Percentiles rank a stretch among this genome's conserved stretches.
phyloP scores from a whole-genome alignment of 306 rosid species.

The Prunus mume region DNA sequence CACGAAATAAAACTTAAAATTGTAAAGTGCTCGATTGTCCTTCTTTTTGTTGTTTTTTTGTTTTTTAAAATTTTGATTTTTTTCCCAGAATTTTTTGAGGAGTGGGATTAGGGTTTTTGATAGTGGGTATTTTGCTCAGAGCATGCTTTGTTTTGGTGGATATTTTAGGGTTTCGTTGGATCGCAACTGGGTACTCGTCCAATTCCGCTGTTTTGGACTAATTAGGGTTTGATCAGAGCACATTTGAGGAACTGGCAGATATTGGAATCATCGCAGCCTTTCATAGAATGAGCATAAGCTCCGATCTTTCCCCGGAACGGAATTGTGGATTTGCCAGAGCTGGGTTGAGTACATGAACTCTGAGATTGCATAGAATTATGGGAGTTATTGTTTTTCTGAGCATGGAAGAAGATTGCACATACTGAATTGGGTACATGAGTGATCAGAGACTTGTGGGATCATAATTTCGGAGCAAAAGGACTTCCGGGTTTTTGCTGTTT shows the following conservation, averaged over 20 bases:
- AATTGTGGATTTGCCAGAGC: conserved; percentile 34
- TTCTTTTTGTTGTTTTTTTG: background rate
- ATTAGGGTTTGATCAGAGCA: conserved; percentile 43
- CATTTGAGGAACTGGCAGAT: conserved; percentile 24
- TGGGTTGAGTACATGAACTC: conserved; percentile 44
- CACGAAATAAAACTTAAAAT: conserved; percentile 3
- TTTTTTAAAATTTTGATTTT: background rate
- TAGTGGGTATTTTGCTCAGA: conserved; percentile 18
- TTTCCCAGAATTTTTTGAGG: conserved; percentile 4
- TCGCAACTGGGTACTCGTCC: conserved; percentile 38
- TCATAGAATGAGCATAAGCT: conserved; percentile 34
- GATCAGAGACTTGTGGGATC: conserved; percentile 39
- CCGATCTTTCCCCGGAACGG: conserved; percentile 28
- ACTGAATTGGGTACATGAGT: conserved; percentile 34
- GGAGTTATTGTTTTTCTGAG: conserved; percentile 33
- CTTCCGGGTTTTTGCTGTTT: conserved; percentile 20
- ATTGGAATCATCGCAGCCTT: conserved; percentile 13
- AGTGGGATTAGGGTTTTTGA: conserved; percentile 32
- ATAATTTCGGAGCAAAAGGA: conserved; percentile 24
- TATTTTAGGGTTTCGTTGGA: conserved; percentile 52
- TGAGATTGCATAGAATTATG: conserved; percentile 49
- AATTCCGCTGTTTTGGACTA: conserved; percentile 26
- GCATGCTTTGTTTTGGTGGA: conserved; percentile 20
- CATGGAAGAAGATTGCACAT: conserved; percentile 77
- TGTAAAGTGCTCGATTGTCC: conserved; percentile 9